Evolutionary conservation across 2,329 filamentous ascomycete genomes (phyloP).

Genomic region (Fusarium dlaminii): DNA sequence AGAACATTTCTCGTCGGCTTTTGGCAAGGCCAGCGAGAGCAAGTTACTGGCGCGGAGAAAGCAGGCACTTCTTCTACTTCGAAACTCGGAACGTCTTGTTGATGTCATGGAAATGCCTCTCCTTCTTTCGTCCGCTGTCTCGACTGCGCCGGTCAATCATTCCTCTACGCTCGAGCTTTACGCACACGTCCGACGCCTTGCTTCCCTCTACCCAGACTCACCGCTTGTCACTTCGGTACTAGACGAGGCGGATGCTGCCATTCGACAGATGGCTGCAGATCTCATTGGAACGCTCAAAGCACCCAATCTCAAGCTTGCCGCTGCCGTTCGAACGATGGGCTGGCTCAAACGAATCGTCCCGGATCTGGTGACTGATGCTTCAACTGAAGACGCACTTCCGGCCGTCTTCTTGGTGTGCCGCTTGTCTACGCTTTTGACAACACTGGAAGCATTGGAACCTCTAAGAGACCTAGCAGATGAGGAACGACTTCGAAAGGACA

Average conservation of each 20-base stretch:
- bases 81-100: constrained; percentile 88
- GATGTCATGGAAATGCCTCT: constrained; percentile 92
- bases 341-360: constrained; percentile 90
- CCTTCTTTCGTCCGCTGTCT: constrained; percentile 82
- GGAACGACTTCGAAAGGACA: constrained; percentile 66
- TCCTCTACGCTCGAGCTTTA: constrained; percentile 90
- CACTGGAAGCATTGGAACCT: constrained; percentile 84
- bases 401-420: constrained; percentile 89
- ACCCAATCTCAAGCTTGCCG: constrained; percentile 85
- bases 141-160: constrained; percentile 75
- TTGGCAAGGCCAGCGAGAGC: constrained; percentile 77
- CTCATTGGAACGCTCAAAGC: constrained; percentile 80
- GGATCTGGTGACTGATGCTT: constrained; percentile 63
- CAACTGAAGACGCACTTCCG: constrained; percentile 74
- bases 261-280: constrained; percentile 87
- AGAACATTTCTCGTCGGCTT: constrained; percentile 82
- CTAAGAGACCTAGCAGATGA: constrained; percentile 90
- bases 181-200: constrained; percentile 89
- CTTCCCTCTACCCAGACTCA: constrained; percentile 83
- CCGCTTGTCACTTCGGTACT: constrained; percentile 77
- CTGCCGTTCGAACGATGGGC: constrained; percentile 88
- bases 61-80: constrained; percentile 80
- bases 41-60: constrained; percentile 78
- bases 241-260: constrained; percentile 82
- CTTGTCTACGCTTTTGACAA: constrained; percentile 79